Conservation (phyloP, 495 filamentous ascomycete species). For the Penicillium steckii region DNA sequence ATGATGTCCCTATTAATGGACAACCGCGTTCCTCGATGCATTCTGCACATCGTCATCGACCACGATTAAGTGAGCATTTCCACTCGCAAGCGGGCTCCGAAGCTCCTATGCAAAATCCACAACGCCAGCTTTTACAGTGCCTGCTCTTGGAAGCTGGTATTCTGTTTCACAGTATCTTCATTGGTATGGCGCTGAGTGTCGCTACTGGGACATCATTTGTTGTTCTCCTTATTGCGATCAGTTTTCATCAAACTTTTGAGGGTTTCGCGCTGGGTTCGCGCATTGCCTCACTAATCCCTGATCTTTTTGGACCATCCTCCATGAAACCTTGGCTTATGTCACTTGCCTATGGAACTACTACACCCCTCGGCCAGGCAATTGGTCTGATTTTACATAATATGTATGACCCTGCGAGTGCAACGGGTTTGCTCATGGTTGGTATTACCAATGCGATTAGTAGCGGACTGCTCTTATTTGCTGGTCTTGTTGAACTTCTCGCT, state of each 20-base stretch:
- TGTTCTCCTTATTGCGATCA: slow-evolving; percentile 78
- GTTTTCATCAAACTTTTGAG: slow-evolving; percentile 84
- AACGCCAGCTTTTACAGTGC: slow-evolving; percentile 71
- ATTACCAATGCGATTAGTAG: slow-evolving; percentile 89
- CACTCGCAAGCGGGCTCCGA: slow-evolving; percentile 18
- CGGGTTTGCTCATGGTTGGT: slow-evolving; percentile 85
- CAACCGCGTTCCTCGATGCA: slow-evolving; percentile 4
- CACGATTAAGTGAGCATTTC: slow-evolving; percentile 12
- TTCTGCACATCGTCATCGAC: slow-evolving; percentile 4
- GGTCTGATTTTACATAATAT: slow-evolving; percentile 77
- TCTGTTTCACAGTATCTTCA: slow-evolving; percentile 84
- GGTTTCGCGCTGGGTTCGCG: slow-evolving; percentile 73
- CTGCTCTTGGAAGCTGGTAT: slow-evolving; percentile 82
- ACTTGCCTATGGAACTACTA: slow-evolving; percentile 86
- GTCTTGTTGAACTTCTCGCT: slow-evolving; percentile 85
- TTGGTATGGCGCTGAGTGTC: slow-evolving; percentile 86
- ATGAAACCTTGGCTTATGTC: slow-evolving; percentile 91
- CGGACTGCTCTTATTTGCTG: slow-evolving; percentile 86
- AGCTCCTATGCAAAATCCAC: slow-evolving; percentile 37
- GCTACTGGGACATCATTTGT: slow-evolving; percentile 74
- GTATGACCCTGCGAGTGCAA: slow-evolving; percentile 80
- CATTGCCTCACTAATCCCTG: slow-evolving; percentile 63
- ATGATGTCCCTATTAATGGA: slow-evolving; percentile 21
- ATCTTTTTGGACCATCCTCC: slow-evolving; percentile 47
- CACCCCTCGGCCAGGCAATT: slow-evolving; percentile 86